These are phyloP conservation scores for Glonium stellatum DNA, from an alignment of 495 filamentous ascomycete genomes.

Conservation along the genomic window DNA sequence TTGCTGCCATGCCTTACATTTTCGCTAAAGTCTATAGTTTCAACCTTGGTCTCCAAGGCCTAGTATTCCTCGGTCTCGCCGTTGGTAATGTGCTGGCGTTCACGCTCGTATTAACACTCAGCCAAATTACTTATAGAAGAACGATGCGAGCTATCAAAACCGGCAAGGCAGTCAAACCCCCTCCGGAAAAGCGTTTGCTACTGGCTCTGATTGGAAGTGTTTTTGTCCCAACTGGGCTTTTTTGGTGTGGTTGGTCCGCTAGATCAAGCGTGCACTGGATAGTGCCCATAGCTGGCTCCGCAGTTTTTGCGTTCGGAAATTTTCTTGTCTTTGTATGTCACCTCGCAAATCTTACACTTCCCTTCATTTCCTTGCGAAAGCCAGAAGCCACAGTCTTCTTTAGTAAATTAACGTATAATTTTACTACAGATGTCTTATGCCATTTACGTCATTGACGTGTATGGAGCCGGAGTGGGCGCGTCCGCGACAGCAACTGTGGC, in stretches of 20 bases:
- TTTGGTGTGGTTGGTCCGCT: constrained; percentile 37
- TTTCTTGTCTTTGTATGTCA: constrained; percentile 17
- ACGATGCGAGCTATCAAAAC: neutral
- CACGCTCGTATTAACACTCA: neutral
- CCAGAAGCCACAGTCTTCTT: too few species aligned
- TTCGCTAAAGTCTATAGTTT: constrained; percentile 27
- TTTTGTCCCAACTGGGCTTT: constrained; percentile 31
- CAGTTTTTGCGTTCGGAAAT: constrained; percentile 28
- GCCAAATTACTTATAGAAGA: too few species aligned
- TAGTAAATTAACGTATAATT: too few species aligned
- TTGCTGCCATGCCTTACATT: constrained; percentile 26
- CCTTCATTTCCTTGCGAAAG: too few species aligned
- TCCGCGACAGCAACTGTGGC: constrained; percentile 44
- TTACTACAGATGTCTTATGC: constrained; percentile 36
- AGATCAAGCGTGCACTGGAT: constrained; percentile 19
- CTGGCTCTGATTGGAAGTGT: constrained; percentile 30
- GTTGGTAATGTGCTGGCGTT: constrained; percentile 15
- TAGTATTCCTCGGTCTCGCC: constrained; percentile 30
- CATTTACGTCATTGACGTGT: constrained; percentile 59
- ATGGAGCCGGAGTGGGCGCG: constrained; percentile 47
- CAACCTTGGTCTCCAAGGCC: constrained; percentile 14
- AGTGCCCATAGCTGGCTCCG: constrained; percentile 26
- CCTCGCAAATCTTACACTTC: too few species aligned
- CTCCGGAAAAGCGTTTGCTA: constrained; percentile 29
- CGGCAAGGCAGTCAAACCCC: neutral